phyloP scores from a whole-genome alignment of 805 yeast species.

The Sporopachydermia quercuum region DNA sequence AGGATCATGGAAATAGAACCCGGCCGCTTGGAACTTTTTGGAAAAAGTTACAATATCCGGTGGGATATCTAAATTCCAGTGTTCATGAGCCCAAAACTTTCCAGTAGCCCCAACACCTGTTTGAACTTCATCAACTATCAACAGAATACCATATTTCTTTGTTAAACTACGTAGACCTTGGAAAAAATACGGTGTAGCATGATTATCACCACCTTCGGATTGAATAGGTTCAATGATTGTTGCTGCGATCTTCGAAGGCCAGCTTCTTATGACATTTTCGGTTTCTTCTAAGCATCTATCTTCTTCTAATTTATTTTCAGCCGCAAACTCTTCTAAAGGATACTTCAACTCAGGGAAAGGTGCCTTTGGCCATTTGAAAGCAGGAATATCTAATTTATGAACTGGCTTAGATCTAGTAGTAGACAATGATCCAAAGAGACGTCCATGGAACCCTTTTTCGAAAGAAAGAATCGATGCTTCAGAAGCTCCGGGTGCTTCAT shows the following conservation, averaged over 20 bases:
- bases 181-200: conserved; percentile 64
- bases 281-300: conserved; percentile 64
- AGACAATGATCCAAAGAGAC: conserved; percentile 83
- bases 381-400: conserved; percentile 78
- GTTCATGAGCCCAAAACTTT: conserved; percentile 78
- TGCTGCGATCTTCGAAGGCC: conserved; percentile 77
- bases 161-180: conserved; percentile 72
- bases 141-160: conserved; percentile 48
- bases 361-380: conserved; percentile 95
- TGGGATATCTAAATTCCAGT: conserved; percentile 57
- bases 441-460: conserved; percentile 85
- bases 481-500: conserved; percentile 80
- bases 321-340: conserved; percentile 58
- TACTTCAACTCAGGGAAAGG: conserved; percentile 76
- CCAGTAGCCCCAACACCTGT: conserved; percentile 88
- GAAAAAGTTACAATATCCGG: conserved; percentile 81
- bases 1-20: conserved; percentile 67
- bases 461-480: conserved; percentile 76
- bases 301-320: conserved; percentile 63
- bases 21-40: conserved; percentile 82
- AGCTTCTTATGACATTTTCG: conserved; percentile 49
- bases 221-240: conserved; percentile 83
- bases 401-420: conserved; percentile 89
- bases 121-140: conserved; percentile 79
- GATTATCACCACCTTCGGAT: conserved; percentile 88